These are phyloP conservation scores for Chaetomium tenue DNA, from an alignment of 495 filamentous ascomycete genomes.

Conservation along the genomic window DNA sequence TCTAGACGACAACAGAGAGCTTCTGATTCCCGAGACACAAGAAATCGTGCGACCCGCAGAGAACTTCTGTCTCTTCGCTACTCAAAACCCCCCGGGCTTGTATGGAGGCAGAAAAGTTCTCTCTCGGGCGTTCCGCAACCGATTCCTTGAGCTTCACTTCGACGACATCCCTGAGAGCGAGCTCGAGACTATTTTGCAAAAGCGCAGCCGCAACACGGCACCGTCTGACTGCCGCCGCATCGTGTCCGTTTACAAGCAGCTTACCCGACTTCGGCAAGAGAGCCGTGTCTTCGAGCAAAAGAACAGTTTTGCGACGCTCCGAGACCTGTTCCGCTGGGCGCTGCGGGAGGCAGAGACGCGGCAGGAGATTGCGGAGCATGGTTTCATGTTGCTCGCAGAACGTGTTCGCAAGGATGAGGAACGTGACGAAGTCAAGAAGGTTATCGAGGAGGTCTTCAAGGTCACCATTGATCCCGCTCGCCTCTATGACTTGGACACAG, in stretches of 20 bases:
- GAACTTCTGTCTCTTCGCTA: conserved; percentile 99
- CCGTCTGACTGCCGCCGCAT: conserved; percentile 89
- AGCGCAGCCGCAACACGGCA: conserved; percentile 78
- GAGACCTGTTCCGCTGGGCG: conserved; percentile 98
- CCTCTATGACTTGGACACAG: conserved; percentile 62
- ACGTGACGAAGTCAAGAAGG: conserved; percentile 72
- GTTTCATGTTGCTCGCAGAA: conserved; percentile 94
- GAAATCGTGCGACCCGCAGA: conserved; percentile 85
- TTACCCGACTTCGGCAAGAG: conserved; percentile 84
- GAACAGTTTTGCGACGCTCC: conserved; percentile 92
- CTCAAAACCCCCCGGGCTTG: conserved; percentile 92
- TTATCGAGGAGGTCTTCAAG: conserved; percentile 92
- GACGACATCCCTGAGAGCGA: conserved; percentile 97
- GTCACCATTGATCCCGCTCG: conserved; percentile 70
- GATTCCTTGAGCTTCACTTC: conserved; percentile 96
- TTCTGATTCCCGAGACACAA: conserved; percentile 95
- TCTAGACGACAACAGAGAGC: conserved; percentile 95
- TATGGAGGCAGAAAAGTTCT: conserved; percentile 93
- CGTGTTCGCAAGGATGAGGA: conserved; percentile 90
- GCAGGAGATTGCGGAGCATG: conserved; percentile 85
- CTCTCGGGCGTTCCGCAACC: conserved; percentile 91
- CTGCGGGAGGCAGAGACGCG: conserved; percentile 76
- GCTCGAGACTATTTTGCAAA: conserved; percentile 86
- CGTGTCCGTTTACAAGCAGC: conserved; percentile 88
- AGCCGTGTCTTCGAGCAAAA: conserved; percentile 93